Evolutionary conservation across 2,329 filamentous ascomycete species (phyloP), one percentile per base, ranked within the genome.

Genomic region (Colletotrichum viniferum): DNA sequence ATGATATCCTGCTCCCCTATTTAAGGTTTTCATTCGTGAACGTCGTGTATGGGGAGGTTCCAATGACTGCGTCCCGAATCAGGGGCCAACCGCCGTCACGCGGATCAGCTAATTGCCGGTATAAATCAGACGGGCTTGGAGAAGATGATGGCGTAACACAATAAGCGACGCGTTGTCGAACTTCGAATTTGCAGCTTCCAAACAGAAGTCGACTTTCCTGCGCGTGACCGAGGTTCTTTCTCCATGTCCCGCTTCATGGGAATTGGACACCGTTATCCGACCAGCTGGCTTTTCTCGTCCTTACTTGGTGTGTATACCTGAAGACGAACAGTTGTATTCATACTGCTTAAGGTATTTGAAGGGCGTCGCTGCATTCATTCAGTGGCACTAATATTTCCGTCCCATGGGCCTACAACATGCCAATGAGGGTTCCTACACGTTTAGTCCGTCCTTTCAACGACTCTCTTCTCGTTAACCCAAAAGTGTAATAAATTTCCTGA

Each of bases 261-360:
- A 1, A 0, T 21, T 21, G 3, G 43, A 21, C 43, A 12, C n/a
- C 1, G 0, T 2, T 0, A 0, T 48, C n/a, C 1, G 43, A 13
- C 43, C 21, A 0, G 43, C 3, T 21, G 5, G 10, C 43, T 21
- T 21, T 52, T 21, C 2, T 52, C 43, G n/a, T 4, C 43, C 43
- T 48, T 21, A 21, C n/a, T 52, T 52, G 43, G 2, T 13, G 43
- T 13, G 18, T 21, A 21, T 21, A 21, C 43, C 3, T 21, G 5
- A 21, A 21, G 0, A 52, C 5, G 43, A 13, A 21, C 3, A 21
- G 3, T 52, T 2, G 3, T 52, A 52, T 21, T 7, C 10, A 13
- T 6, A 52, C 7, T 16, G 14, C 14, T 38, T 38, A 14, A 38
- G 7, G 7, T 4, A 38, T 38, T 16, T 16, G 14, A 5, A 14